A percentile compares a stretch with the other conserved stretches of the same genome.
These are phyloP conservation scores for Arthrobotrys conoides DNA, from an alignment of 2,329 filamentous ascomycete species.

Conservation along the genomic window DNA sequence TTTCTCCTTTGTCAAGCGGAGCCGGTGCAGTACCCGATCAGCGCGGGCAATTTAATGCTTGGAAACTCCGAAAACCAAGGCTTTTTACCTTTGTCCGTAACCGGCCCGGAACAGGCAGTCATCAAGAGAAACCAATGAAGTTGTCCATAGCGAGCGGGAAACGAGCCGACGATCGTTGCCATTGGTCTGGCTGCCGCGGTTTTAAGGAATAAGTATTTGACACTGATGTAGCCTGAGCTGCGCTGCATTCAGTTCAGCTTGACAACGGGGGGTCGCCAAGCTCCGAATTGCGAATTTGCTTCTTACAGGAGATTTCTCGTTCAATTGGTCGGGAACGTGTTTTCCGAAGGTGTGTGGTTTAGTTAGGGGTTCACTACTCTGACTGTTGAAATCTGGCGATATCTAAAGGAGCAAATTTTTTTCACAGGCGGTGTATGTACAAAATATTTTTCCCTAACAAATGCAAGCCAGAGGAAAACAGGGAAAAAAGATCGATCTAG, in stretches of 20 bases:
- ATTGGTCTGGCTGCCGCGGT: slow-evolving; percentile 42
- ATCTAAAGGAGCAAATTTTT: slow-evolving; percentile 16
- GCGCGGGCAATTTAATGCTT: slow-evolving; percentile 46
- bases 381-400: slow-evolving; percentile 33
- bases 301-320: slow-evolving; percentile 21
- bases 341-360: slow-evolving; percentile 10
- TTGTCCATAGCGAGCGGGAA: slow-evolving; percentile 20
- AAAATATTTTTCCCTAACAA: not conserved
- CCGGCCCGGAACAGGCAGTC: slow-evolving; percentile 50
- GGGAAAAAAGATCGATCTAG: slow-evolving; percentile 55
- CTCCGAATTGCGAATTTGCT: slow-evolving; percentile 61
- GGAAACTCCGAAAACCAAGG: slow-evolving; percentile 34
- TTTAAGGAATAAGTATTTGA: slow-evolving; percentile 52
- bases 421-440: slow-evolving; percentile 1
- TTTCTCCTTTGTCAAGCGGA: slow-evolving; percentile 41
- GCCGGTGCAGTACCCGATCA: slow-evolving; percentile 33
- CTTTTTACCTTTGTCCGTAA: slow-evolving; percentile 33
- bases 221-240: slow-evolving; percentile 30
- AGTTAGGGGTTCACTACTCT: slow-evolving; percentile 22
- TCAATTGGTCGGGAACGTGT: slow-evolving; percentile 44
- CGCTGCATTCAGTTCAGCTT: slow-evolving; percentile 29
- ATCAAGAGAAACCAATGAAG: slow-evolving; percentile 41
- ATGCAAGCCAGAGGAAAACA: slow-evolving; percentile 20
- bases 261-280: slow-evolving; percentile 41
- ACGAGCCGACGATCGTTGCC: slow-evolving; percentile 43